Conservation (phyloP, 2,329 filamentous ascomycete genomes). For the Polychaeton citri region DNA sequence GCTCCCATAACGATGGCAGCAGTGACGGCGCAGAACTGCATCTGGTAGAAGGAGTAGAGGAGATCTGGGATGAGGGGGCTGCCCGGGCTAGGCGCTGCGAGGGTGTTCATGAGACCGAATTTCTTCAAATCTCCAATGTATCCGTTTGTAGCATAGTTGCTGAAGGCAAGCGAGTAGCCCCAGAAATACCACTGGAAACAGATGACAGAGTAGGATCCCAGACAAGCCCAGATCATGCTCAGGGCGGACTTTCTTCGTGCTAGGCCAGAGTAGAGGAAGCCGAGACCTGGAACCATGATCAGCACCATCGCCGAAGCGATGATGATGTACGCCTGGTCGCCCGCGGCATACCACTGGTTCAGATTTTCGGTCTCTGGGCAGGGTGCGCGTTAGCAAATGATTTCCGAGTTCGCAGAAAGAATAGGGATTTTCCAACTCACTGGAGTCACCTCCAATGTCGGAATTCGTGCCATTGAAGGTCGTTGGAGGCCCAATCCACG, state of each 20-base stretch:
- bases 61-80: slow-evolving; percentile 80
- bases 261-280: slow-evolving; percentile 93
- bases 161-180: slow-evolving; percentile 94
- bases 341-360: slow-evolving; percentile 89
- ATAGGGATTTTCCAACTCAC: slow-evolving; percentile 38
- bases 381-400: slow-evolving; percentile 1
- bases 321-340: slow-evolving; percentile 90
- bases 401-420: background rate
- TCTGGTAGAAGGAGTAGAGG: slow-evolving; percentile 91
- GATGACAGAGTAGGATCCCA: slow-evolving; percentile 83
- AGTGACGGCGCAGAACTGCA: slow-evolving; percentile 95
- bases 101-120: slow-evolving; percentile 76
- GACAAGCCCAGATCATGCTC: slow-evolving; percentile 92
- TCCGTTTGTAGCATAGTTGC: slow-evolving; percentile 63
- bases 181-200: slow-evolving; percentile 99
- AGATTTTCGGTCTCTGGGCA: slow-evolving; percentile 63
- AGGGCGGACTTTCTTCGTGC: slow-evolving; percentile 95
- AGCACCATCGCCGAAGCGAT: slow-evolving; percentile 83
- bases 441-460: slow-evolving; percentile 60
- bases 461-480: slow-evolving; percentile 41
- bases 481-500: slow-evolving; percentile 32
- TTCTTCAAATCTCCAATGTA: slow-evolving; percentile 86
- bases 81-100: slow-evolving; percentile 74
- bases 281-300: slow-evolving; percentile 92
- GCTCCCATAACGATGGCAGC: slow-evolving; percentile 83